These are phyloP conservation scores for Leptomonas seymouri DNA, from an alignment of 208 protist genomes.

Conservation along the genomic window DNA sequence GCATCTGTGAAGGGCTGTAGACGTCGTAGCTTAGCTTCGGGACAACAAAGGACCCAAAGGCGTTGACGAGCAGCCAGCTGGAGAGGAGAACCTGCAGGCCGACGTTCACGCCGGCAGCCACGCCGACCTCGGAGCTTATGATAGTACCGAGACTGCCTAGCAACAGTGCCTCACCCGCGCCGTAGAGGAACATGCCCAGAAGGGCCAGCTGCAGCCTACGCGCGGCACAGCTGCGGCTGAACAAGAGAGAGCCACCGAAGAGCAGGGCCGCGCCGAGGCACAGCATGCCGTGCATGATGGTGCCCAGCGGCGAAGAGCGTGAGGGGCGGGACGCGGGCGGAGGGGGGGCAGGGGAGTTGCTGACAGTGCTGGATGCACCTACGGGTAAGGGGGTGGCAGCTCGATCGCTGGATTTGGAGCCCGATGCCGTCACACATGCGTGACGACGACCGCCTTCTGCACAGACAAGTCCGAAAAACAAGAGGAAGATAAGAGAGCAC, in stretches of 20 bases:
- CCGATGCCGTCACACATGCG: not conserved
- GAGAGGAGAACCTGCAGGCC: conserved; percentile 28
- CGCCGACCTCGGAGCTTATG: conserved; percentile 35
- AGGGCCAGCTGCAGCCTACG: conserved; percentile 16
- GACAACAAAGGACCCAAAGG: conserved; percentile 22
- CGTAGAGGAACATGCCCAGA: conserved; percentile 30
- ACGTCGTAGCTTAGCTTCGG: conserved; percentile 34
- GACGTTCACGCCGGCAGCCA: conserved; percentile 33
- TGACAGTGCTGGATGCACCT: not conserved
- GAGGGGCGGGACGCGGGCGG: no score
- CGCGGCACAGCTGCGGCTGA: conserved; percentile 8
- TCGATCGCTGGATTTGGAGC: not conserved
- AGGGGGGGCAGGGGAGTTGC: not conserved
- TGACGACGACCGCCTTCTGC: conserved; percentile 1
- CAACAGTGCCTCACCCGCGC: conserved; percentile 32
- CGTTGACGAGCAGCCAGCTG: conserved; percentile 36
- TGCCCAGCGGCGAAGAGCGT: no score
- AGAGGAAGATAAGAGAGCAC: conserved; percentile 13
- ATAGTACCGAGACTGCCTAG: conserved; percentile 25
- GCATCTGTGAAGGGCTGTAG: conserved; percentile 25
- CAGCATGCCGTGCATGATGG: conserved; percentile 5
- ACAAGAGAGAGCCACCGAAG: conserved; percentile 6
- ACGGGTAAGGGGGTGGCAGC: not conserved
- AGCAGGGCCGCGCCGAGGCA: conserved; percentile 9
- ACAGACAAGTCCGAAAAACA: conserved; percentile 15